Base-by-base conservation (phyloP, 805 yeast species). In the Pichia nakasei region DNA sequence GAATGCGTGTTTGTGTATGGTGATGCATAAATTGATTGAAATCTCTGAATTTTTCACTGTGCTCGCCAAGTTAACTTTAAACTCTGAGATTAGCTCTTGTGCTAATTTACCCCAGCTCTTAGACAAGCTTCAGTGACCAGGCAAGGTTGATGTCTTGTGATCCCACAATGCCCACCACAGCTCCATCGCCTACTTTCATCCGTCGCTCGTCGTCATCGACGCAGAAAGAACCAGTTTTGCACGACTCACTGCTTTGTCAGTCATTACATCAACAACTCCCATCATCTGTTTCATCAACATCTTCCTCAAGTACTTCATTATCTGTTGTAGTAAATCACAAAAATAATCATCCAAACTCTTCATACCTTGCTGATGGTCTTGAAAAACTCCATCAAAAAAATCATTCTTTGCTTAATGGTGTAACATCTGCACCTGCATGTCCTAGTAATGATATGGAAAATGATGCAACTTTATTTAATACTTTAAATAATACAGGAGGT, bases 401-500 rank as follows among this genome's bases (percentile, higher is more conserved):
- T 24, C 9, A 24, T 24, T 13, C 9, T 24, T 13, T 11, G 12
- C 27, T 3, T 24, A 24, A 24, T 24, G 9, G 27, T 24, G 12
- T 29, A 29, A 15, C 32, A 29, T 29, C 32, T 13, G 32, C 17
- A 13, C 32, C 32, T 13, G 17, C 32, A 13, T 29, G 32, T 15
- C 17, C 32, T 7, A 9, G 9, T 32, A 41, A 31, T 12, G 47
- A 45, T 20, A 31, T 31, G 9, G 47, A 41, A 5, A 41, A 38
- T 34, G 47, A 45, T 26, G 35, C 31, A 19, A 20, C 43, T 3
- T 37, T 45, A 18, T 41, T 45, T 13, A 35, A 42, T 21, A 42
- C 45, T 2, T 38, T 45, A 19, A 35, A 38, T 15, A 39, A 45
- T 21, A 45, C 48, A 6, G 35, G 33, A 22, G 76, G 74, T 38